Evolutionary conservation across 306 rosid species (phyloP), one percentile per base, ranked within the genome.

Genomic region (Vicia faba): DNA sequence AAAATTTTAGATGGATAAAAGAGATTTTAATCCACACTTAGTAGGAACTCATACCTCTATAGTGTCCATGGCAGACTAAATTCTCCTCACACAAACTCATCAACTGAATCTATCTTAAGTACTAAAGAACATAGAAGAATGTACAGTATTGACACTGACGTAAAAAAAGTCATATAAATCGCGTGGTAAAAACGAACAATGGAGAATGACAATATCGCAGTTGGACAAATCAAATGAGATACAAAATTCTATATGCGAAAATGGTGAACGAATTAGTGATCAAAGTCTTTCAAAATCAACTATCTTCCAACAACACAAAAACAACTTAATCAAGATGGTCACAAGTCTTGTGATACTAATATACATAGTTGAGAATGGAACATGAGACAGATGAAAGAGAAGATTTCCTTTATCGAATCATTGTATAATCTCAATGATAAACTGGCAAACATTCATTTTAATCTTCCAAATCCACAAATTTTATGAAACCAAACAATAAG

Each of bases 151-250:
- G 84, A 76, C 15, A 44, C 65, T 71, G 36, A 73, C 60, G 61
- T 38, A 45, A 88, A 72, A 28, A 68, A 55, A 89, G 62, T 45
- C 63, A 61, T 29, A 38, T 69, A 5, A 83, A 78, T 64, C 83
- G 76, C 43, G 57, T 70, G 56, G 84, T 44, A 96, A 91, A 70
- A 91, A 91, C 7, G 76, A 59, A 16, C 86, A 82, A 77, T 80
- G 92, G 89, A 28, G 75, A 58, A 78, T 68, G 68, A 74, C 82
- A 31, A 85, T 84, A 75, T 76, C 85, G n/a, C 71, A 78, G 35
- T 59, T 76, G 46, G 82, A 82, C 72, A 73, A 58, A 79, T 43
- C 79, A 51, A 85, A 81, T 33, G 90, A 68, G 82, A 76, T 23
- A 25, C 75, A 58, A 15, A 64, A 82, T 59, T 7, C 41, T 62